A percentile compares a stretch with the other conserved stretches of the same genome.
These are phyloP conservation scores for Penicillium digitatum DNA, from an alignment of 2,329 filamentous ascomycete species.

Conservation along the genomic window DNA sequence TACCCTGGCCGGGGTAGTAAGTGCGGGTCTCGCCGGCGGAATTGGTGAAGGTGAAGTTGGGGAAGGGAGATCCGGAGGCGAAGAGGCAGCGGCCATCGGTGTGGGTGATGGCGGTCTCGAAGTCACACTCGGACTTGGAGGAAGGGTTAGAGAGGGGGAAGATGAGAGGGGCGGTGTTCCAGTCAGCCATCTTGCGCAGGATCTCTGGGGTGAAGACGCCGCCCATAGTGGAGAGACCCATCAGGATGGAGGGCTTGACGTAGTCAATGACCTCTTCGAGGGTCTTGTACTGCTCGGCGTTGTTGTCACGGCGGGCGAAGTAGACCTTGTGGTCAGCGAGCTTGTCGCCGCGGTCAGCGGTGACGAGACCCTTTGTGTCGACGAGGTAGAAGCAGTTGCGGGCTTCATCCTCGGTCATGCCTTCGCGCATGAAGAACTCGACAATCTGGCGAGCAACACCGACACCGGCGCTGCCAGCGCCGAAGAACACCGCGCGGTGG, in stretches of 20 bases:
- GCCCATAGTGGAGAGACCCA: conserved; percentile 90
- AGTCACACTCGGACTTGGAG: conserved; percentile 96
- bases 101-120: conserved; percentile 85
- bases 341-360: conserved; percentile 85
- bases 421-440: conserved; percentile 91
- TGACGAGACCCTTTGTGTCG: conserved; percentile 94
- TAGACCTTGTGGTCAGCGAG: conserved; percentile 82
- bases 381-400: conserved; percentile 94
- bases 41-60: conserved; percentile 63
- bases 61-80: conserved; percentile 91
- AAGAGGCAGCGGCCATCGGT: conserved; percentile 91
- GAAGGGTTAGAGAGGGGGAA: conserved; percentile 97
- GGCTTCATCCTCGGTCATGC: conserved; percentile 81
- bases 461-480: conserved; percentile 90
- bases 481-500: conserved; percentile 93
- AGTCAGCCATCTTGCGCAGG: conserved; percentile 58
- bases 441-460: conserved; percentile 98
- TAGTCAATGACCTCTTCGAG: conserved; percentile 91
- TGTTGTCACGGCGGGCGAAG: conserved; percentile 63
- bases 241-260: conserved; percentile 88
- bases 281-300: conserved; percentile 65
- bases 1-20: conserved; percentile 75
- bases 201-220: conserved; percentile 90
- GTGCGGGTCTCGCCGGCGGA: conserved; percentile 57
- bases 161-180: conserved; percentile 78